Evolutionary conservation across 1,284 basidiomycete genomes (phyloP), one percentile per base, ranked within the genome.

Genomic region (Leccinum insigne): DNA sequence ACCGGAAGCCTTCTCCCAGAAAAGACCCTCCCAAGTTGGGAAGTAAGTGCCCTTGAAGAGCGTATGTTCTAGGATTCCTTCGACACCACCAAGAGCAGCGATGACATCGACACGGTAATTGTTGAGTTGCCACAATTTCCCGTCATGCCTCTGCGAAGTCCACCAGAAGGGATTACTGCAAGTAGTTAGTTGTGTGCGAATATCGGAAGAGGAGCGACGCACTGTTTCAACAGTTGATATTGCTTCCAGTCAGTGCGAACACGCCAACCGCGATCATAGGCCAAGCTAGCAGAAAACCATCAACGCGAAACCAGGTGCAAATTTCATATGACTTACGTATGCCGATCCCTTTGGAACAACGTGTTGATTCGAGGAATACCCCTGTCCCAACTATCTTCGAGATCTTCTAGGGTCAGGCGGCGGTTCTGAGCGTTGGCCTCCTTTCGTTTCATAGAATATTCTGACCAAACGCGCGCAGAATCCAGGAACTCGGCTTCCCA

Each of bases 401-500:
- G 84, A 83, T 98, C 96, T 77, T 99, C 96, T n/a, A 98, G 83
- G 1, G 96, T 99, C 59, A 99, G 83, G 26, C 98, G 90, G 66
- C 97, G 91, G 79, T 99, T 99, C 77, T 98, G 95, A 3, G 97
- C 96, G 69, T 96, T 97, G 21, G 97, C 98, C 77, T 99, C 98
- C 80, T 99, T 99, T 70, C 98, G 85, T 86, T 99, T 99, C 94
- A 98, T 94, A 0, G 98, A 98, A 78, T 99, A 99, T 80, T 99
- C 98, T 3, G 94, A 95, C 98, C 98, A 99, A 32, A 99, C 98
- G 69, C 98, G 94, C 49, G 96, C 96, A 5, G 95, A 98, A 77
- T 99, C 98, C 69, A 98, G 80, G 82, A 99, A 99, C 78, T 99
- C 98, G 1, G 97, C 94, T 77, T 99, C 96, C 98, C 98, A 99